phyloP scores from a whole-genome alignment of 306 rosid species.

The Acacia melanoxylon region DNA sequence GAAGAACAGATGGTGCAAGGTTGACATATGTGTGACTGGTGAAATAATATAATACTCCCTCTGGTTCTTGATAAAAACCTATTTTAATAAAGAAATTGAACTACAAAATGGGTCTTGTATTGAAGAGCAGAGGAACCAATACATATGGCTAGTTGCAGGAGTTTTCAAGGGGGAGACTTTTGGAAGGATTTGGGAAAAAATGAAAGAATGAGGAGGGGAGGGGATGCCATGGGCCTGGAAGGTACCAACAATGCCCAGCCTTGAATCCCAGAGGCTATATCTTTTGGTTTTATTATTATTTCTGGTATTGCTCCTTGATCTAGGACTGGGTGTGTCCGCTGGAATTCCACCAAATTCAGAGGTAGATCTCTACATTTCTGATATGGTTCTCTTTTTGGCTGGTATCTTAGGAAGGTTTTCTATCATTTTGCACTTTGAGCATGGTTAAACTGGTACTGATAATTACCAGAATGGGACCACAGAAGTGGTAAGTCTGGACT shows the following conservation, averaged over 20 bases:
- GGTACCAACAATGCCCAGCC: background rate
- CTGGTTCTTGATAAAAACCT: too few relatives aligned
- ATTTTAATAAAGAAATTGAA: too few relatives aligned
- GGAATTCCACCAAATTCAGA: background rate
- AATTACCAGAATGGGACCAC: background rate
- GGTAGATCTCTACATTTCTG: background rate
- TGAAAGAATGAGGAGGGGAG: background rate
- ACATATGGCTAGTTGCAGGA: background rate
- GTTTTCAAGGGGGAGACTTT: background rate
- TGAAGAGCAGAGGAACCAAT: background rate
- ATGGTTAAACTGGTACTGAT: background rate
- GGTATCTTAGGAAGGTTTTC: background rate
- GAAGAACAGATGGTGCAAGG: background rate
- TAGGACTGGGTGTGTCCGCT: background rate
- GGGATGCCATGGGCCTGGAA: background rate
- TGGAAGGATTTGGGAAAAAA: background rate
- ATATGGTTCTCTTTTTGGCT: background rate
- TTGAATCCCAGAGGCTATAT: background rate
- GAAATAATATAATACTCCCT: background rate
- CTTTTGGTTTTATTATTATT: background rate
- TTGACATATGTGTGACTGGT: background rate
- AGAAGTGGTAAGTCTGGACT: background rate
- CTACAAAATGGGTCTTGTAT: too few relatives aligned
- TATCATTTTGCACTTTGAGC: background rate
- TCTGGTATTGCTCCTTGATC: background rate